These are phyloP conservation scores for Rubus parviflorus DNA, from an alignment of 306 rosid genomes.

Conservation along the genomic window DNA sequence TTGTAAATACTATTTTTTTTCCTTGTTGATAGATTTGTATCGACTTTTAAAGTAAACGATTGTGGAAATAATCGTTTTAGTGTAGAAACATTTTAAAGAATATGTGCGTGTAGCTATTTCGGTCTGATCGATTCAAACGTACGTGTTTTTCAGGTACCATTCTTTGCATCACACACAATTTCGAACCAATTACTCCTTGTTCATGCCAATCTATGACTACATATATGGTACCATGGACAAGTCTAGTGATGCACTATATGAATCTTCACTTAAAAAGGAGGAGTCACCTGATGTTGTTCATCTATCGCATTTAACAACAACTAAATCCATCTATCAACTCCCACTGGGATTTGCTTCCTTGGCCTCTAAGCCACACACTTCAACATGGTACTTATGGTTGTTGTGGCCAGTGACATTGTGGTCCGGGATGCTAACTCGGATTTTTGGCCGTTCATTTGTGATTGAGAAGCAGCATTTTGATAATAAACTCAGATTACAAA, in stretches of 20 bases:
- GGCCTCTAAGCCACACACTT: conserved; percentile 35
- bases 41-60: background rate
- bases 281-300: conserved; percentile 38
- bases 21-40: background rate
- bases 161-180: conserved; percentile 50
- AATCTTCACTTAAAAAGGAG: conserved; percentile 16
- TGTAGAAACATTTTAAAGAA: background rate
- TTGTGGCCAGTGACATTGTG: conserved; percentile 45
- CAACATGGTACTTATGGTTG: conserved; percentile 32
- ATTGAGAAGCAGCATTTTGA: conserved; percentile 29
- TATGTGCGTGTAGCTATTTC: background rate
- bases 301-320: conserved; percentile 37
- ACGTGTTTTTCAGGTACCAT: conserved; percentile 30
- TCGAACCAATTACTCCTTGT: conserved; percentile 37
- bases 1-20: no score
- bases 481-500: conserved; percentile 26
- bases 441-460: conserved; percentile 28
- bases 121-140: background rate
- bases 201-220: conserved; percentile 42
- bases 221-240: conserved; percentile 36
- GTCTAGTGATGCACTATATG: conserved; percentile 8
- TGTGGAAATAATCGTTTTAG: no score
- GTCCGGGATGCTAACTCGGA: conserved; percentile 26
- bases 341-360: conserved; percentile 34
- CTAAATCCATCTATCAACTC: conserved; percentile 36